Conservation (phyloP, 345 rosid species). For the Dipteronia dyeriana region DNA sequence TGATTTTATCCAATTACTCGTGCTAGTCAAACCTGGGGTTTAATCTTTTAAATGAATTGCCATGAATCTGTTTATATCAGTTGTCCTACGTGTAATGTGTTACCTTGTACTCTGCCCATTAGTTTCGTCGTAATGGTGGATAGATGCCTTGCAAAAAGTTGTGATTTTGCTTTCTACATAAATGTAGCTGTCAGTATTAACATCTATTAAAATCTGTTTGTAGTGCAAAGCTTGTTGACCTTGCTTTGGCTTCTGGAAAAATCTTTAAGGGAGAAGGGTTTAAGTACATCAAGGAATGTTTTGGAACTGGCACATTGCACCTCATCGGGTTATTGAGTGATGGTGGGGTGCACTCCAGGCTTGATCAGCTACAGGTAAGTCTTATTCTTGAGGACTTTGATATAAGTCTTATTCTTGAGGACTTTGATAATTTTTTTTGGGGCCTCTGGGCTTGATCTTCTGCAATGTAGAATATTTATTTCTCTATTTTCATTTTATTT, state of each 20-base stretch:
- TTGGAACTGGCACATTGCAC: conserved; percentile 67
- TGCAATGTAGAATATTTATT: not conserved
- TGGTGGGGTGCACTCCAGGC: conserved; percentile 97
- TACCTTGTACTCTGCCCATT: not conserved
- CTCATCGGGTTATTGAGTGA: conserved; percentile 92
- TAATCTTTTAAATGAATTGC: not conserved
- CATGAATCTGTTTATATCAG: not conserved
- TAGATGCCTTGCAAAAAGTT: not conserved
- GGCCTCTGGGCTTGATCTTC: not conserved
- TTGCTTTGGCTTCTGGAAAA: conserved; percentile 91
- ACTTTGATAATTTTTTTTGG: not conserved
- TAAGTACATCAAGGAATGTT: conserved; percentile 61
- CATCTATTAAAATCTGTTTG: conserved; percentile 22
- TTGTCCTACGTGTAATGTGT: not conserved
- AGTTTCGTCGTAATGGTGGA: not conserved
- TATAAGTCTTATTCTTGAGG: conserved; percentile 13
- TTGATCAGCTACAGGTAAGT: conserved; percentile 82
- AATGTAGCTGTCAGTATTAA: not conserved
- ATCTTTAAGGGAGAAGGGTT: conserved; percentile 86
- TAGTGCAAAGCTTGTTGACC: conserved; percentile 93
- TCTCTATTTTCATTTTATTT: not conserved
- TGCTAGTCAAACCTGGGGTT: not conserved
- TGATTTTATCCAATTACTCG: not conserved
- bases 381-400: not conserved
- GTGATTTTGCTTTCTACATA: not conserved